Conservation (phyloP, 2,329 filamentous ascomycete species). For the Xylaria sp. region DNA sequence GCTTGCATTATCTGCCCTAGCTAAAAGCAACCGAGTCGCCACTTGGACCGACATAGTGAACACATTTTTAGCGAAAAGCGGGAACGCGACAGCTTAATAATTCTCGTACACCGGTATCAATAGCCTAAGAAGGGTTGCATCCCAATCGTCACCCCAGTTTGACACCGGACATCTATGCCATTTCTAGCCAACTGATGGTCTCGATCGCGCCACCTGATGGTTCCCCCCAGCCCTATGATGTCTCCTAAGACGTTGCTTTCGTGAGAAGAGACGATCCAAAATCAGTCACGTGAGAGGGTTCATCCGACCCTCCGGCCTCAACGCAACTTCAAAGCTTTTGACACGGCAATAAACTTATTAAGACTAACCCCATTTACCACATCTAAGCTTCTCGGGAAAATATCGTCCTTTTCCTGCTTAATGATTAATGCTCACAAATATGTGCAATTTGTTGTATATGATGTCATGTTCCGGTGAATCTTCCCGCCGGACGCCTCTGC, state of each 20-base stretch:
- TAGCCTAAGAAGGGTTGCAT: constrained; percentile 1
- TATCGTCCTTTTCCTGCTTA: not conserved
- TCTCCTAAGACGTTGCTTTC: too few relatives aligned
- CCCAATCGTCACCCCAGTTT: not conserved
- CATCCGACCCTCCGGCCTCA: not conserved
- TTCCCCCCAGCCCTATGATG: too few relatives aligned
- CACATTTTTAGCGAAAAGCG: not conserved
- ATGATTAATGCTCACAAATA: not conserved
- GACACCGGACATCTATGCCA: not conserved
- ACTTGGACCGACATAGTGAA: not conserved
- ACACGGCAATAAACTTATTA: not conserved
- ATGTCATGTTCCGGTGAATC: not conserved
- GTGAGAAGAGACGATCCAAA: not conserved
- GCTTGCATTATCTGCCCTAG: not conserved
- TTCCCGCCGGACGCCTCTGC: not conserved
- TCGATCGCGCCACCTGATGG: too few relatives aligned
- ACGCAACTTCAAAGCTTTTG: not conserved
- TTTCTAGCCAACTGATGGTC: not conserved
- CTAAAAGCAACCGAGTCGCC: not conserved
- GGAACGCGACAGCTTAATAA: not conserved
- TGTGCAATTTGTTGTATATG: not conserved
- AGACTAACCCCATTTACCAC: not conserved
- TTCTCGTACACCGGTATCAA: not conserved
- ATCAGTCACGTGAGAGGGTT: constrained; percentile 1
- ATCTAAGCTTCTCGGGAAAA: not conserved